These are phyloP conservation scores for Hirsutella rhossiliensis DNA, from an alignment of 2,329 filamentous ascomycete genomes.

Conservation along the genomic window DNA sequence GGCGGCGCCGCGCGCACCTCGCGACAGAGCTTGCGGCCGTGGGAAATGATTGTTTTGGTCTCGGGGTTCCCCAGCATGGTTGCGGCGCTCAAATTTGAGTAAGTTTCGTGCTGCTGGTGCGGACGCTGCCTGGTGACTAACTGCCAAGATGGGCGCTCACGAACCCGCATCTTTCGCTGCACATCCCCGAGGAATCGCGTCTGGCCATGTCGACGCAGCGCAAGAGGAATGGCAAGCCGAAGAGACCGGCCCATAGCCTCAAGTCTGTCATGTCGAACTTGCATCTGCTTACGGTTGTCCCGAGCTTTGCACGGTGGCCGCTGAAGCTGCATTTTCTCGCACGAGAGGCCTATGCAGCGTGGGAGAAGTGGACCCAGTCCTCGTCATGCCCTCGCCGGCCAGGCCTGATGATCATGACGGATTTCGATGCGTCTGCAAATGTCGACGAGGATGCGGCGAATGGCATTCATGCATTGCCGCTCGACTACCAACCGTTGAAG, in stretches of 20 bases:
- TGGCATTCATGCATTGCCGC: conserved; percentile 39
- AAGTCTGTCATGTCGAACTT: conserved; percentile 65
- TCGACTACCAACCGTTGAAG: conserved; percentile 43
- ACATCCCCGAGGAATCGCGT: conserved; percentile 57
- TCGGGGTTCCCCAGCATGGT: conserved; percentile 81
- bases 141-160: conserved; percentile 76
- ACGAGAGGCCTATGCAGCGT: conserved; percentile 54
- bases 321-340: conserved; percentile 70
- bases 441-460: conserved; percentile 9
- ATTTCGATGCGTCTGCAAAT: conserved; percentile 29
- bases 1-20: conserved; percentile 76
- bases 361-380: conserved; percentile 46
- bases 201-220: conserved; percentile 37
- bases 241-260: conserved; percentile 47
- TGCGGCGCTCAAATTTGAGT: conserved; percentile 91
- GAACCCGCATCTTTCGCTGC: conserved; percentile 68
- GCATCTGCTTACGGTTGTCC: conserved; percentile 65
- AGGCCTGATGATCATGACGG: conserved; percentile 42
- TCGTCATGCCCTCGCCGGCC: conserved; percentile 33
- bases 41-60: conserved; percentile 82
- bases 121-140: background rate
- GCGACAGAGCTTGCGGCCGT: conserved; percentile 57
- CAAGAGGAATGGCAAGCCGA: conserved; percentile 42
- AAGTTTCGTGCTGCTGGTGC: conserved; percentile 17
- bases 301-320: conserved; percentile 76